A percentile compares a stretch with the other conserved stretches of the same genome.
These are phyloP conservation scores for Ophidiomyces ophidiicola DNA, from an alignment of 2,329 filamentous ascomycete species.

Conservation along the genomic window DNA sequence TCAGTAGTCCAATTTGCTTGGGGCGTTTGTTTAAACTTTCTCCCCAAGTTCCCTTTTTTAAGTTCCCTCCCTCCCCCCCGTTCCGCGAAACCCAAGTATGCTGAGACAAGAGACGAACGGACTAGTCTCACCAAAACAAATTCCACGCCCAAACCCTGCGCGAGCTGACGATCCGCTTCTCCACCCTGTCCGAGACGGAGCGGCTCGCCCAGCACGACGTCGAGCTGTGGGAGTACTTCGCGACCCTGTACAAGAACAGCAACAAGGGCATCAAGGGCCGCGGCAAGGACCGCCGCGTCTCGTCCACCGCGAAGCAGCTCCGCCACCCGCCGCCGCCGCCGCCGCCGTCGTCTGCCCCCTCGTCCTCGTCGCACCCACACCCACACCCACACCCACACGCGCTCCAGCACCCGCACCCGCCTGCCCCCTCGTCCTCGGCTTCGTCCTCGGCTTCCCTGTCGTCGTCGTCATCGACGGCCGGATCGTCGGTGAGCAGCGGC, in stretches of 20 bases:
- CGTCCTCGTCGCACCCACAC: too few relatives aligned
- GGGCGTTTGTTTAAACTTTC: not conserved
- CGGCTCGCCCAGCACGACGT: slow-evolving; percentile 56
- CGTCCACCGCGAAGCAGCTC: slow-evolving; percentile 23
- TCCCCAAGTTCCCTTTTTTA: not conserved
- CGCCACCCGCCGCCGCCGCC: too few relatives aligned
- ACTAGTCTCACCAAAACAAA: slow-evolving; percentile 79
- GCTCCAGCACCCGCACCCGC: not conserved
- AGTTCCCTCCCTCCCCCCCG: too few relatives aligned
- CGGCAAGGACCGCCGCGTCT: slow-evolving; percentile 58
- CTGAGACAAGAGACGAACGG: slow-evolving; percentile 14
- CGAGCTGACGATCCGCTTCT: slow-evolving; percentile 58
- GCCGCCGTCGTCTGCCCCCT: too few relatives aligned
- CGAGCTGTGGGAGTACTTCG: slow-evolving; percentile 74
- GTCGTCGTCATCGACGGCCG: too few relatives aligned
- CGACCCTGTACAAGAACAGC: slow-evolving; percentile 84
- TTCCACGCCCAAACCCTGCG: slow-evolving; percentile 70
- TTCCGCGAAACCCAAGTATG: slow-evolving; percentile 7
- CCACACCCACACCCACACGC: too few relatives aligned
- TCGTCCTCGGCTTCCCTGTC: slow-evolving; percentile 1
- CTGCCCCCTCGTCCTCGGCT: slow-evolving; percentile 1
- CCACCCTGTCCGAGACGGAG: slow-evolving; percentile 48
- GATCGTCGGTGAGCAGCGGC: too few relatives aligned
- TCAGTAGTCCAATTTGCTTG: too few relatives aligned
- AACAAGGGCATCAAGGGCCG: slow-evolving; percentile 98